A percentile compares a stretch with the other conserved stretches of the same genome.
Conservation (phyloP, 2,329 filamentous ascomycete genomes). For the Ophiobolus disseminans region DNA sequence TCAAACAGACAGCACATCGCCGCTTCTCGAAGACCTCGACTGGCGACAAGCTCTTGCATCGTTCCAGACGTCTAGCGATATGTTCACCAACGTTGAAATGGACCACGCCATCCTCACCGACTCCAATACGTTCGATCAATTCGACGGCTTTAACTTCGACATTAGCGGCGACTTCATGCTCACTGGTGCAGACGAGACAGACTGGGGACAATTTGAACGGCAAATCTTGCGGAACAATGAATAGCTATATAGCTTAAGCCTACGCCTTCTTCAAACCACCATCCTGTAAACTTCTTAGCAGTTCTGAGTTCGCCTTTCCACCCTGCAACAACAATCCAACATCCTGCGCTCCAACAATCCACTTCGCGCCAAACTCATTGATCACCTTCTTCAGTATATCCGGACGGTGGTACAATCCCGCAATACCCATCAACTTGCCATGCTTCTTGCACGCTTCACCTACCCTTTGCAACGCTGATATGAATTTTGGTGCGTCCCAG, state of each 20-base stretch:
- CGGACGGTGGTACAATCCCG: not conserved
- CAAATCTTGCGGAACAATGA: not conserved
- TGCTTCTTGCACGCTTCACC: not conserved
- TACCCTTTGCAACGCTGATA: not conserved
- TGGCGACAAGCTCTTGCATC: not conserved
- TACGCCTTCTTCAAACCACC: not conserved
- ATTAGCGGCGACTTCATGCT: not conserved
- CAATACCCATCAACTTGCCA: not conserved
- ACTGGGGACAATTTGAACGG: not conserved
- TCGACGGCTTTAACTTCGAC: not conserved
- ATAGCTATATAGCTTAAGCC: not conserved
- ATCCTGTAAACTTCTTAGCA: not conserved
- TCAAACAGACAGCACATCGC: not conserved
- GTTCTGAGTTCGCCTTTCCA: not conserved
- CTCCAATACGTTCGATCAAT: not conserved
- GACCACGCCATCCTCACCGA: not conserved
- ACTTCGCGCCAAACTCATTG: not conserved
- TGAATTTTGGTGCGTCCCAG: not conserved
- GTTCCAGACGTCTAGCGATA: not conserved
- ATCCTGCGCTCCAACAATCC: not conserved
- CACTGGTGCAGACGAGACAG: not conserved
- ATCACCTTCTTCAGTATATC: not conserved
- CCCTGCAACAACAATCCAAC: not conserved
- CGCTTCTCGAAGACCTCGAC: not conserved
- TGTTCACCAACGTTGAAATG: not conserved